Evolutionary conservation across 2,329 filamentous ascomycete species (phyloP), one percentile per base, ranked within the genome.

Genomic region (Emmonsiellopsis sp.): DNA sequence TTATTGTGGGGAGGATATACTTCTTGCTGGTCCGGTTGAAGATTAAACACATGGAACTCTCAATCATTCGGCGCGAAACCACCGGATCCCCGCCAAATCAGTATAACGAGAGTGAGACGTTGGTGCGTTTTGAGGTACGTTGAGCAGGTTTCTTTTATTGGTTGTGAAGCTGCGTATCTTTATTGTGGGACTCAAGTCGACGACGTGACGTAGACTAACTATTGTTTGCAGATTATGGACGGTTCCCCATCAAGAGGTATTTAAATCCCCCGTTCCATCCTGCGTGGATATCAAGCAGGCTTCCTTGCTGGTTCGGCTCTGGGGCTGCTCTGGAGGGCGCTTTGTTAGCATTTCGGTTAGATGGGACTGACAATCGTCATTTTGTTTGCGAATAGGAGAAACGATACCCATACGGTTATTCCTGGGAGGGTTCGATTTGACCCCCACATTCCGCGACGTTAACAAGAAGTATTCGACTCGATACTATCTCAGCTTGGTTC

Each of bases 381-480:
- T 46, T 35, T 13, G 20, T 42, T 10, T 31, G 10, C 50, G 42
- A 40, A 53, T 59, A 84, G 83, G 85, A 65, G 85, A 89, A 72
- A 97, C 93, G 1, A 98, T 98, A 57, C 93, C 93, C 20, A 98
- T 98, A 66, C 82, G 93, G 63, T 79, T 98, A 53, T 98, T 98
- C 82, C 82, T 98, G 8, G 93, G 93, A 57, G 93, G 93, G 51
- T 98, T 98, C 69, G 94, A 98, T 72, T 75, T 98, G 58, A 98
- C 93, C 4, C 93, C 93, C 13, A 98, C 93, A 10, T 98, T 98
- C 81, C 87, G 93, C 58, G 93, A 98, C 70, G 94, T 98, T 62
- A 98, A 98, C 81, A 98, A 98, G 80, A 98, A 98, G 75, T 98
- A 95, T 73, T 97, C 92, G 30, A 97, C 92, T 38, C 81, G 93